Conservation (phyloP, 139 green algal species). For the Chlorella sp. region DNA sequence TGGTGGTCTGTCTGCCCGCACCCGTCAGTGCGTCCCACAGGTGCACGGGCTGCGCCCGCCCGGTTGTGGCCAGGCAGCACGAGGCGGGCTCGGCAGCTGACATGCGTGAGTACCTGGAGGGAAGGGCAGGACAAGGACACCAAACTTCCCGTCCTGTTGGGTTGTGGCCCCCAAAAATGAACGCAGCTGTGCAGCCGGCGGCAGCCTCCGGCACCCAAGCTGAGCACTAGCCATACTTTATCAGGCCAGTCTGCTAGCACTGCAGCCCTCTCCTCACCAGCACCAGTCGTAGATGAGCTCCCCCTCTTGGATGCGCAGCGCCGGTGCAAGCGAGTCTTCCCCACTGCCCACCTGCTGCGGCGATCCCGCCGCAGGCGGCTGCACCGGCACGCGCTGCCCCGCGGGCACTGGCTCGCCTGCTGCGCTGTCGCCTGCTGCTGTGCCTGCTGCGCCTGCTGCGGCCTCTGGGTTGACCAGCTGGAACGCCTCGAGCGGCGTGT, state of each 20-base stretch:
- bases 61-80: conserved; percentile 84
- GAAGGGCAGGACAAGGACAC: too few species aligned
- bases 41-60: conserved; percentile 82
- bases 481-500: conserved; percentile 66
- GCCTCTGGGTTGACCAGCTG: background rate
- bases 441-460: background rate
- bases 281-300: conserved; percentile 87
- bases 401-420: background rate
- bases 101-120: conserved; percentile 47
- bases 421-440: background rate
- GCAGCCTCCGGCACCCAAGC: too few species aligned
- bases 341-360: background rate
- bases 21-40: conserved; percentile 84
- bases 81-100: conserved; percentile 63
- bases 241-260: too few species aligned
- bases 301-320: conserved; percentile 67
- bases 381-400: conserved; percentile 15
- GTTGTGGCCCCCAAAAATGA: too few species aligned
- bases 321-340: conserved; percentile 47
- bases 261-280: too few species aligned
- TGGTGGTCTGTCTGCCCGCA: background rate
- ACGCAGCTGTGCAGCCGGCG: too few species aligned
- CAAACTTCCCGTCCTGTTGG: too few species aligned
- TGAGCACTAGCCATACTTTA: too few species aligned
- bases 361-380: background rate